Evolutionary conservation across 306 rosid species (phyloP).

Genomic region (Sicyos baderoa): DNA sequence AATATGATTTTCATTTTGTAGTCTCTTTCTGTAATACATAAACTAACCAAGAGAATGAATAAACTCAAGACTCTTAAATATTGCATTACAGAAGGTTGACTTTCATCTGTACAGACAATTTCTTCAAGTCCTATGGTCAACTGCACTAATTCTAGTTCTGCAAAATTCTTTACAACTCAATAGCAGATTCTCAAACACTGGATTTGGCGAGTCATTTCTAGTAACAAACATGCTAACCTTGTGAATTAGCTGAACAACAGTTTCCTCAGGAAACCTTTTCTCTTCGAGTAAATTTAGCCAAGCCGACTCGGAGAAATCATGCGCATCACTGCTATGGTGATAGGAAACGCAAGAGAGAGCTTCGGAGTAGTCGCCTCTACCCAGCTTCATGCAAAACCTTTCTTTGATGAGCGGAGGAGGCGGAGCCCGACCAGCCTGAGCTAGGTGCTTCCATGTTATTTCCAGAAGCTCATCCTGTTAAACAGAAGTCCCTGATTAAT

Average conservation of each 20-base stretch:
- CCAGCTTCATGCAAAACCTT: slow-evolving; percentile 52
- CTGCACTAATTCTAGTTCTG: slow-evolving; percentile 20
- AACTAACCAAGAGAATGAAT: background rate
- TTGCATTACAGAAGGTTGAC: slow-evolving; percentile 10
- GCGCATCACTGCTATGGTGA: slow-evolving; percentile 29
- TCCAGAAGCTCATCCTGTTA: slow-evolving; percentile 59
- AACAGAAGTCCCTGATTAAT: background rate
- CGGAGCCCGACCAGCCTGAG: slow-evolving; percentile 33
- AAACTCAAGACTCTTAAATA: background rate
- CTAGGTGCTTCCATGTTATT: slow-evolving; percentile 64
- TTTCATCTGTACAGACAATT: slow-evolving; percentile 21
- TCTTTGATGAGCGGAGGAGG: slow-evolving; percentile 54
- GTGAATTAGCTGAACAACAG: slow-evolving; percentile 36
- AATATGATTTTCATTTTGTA: background rate
- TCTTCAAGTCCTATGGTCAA: slow-evolving; percentile 22
- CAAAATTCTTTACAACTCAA: slow-evolving; percentile 46
- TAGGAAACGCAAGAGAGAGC: slow-evolving; percentile 47
- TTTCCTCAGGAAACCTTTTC: slow-evolving; percentile 46
- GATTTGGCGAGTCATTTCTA: slow-evolving; percentile 30
- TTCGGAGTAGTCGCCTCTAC: slow-evolving; percentile 38
- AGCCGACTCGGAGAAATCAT: slow-evolving; percentile 49
- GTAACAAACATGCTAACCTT: slow-evolving; percentile 34
- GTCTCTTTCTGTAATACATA: background rate
- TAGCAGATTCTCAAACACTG: slow-evolving; percentile 38
- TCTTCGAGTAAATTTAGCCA: slow-evolving; percentile 58